Evolutionary conservation across 2,329 filamentous ascomycete species (phyloP).

Genomic region (Lecanosticta acicola): DNA sequence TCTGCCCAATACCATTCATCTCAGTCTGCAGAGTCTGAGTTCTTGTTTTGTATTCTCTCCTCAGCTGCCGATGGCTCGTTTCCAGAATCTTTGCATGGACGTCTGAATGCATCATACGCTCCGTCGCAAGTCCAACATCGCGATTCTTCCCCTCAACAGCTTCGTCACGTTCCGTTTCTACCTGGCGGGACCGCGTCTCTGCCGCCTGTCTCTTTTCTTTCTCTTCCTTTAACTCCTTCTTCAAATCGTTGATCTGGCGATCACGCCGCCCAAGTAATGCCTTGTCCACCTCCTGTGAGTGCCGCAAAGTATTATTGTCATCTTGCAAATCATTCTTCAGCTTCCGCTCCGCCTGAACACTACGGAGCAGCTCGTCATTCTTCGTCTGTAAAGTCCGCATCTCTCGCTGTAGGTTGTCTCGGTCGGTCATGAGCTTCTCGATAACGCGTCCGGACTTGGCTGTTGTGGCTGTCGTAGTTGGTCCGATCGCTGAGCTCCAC

Average conservation of each 20-base stretch:
- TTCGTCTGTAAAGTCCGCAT: slow-evolving; percentile 39
- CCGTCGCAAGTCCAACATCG: slow-evolving; percentile 55
- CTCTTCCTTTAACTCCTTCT: slow-evolving; percentile 59
- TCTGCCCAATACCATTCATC: slow-evolving; percentile 51
- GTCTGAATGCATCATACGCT: slow-evolving; percentile 49
- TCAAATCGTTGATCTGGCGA: slow-evolving; percentile 65
- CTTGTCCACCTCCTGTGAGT: slow-evolving; percentile 67
- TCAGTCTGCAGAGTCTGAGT: slow-evolving; percentile 40
- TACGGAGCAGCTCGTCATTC: slow-evolving; percentile 65
- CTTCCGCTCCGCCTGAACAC: slow-evolving; percentile 61
- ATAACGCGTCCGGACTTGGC: slow-evolving; percentile 75
- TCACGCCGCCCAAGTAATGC: slow-evolving; percentile 66
- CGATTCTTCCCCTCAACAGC: slow-evolving; percentile 53
- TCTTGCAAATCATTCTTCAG: slow-evolving; percentile 63
- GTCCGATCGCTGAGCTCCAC: slow-evolving; percentile 65
- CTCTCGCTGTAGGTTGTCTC: slow-evolving; percentile 70
- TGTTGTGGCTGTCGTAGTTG: slow-evolving; percentile 52
- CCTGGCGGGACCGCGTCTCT: slow-evolving; percentile 52
- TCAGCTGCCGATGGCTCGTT: slow-evolving; percentile 64
- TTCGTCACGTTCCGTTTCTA: slow-evolving; percentile 62
- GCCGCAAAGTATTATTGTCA: slow-evolving; percentile 63
- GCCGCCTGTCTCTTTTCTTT: slow-evolving; percentile 56
- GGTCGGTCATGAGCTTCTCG: slow-evolving; percentile 74
- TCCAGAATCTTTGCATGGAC: slow-evolving; percentile 62
- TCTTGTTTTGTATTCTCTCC: slow-evolving; percentile 56